Evolutionary conservation across 495 filamentous ascomycete genomes (phyloP), one percentile per base, ranked within the genome.

Genomic region (Oidiodendron maius): DNA sequence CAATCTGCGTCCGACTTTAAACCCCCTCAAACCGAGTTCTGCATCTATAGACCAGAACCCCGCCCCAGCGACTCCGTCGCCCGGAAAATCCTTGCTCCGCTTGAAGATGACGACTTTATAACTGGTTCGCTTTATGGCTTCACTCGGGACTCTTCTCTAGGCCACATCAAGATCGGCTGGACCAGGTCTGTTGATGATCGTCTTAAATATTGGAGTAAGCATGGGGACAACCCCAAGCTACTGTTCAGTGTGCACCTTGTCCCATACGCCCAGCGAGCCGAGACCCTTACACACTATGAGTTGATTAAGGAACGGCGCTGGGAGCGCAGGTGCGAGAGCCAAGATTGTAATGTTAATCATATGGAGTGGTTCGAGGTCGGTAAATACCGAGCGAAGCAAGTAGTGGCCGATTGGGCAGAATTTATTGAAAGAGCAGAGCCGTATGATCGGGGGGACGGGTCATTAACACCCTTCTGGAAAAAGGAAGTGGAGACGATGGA

Each of bases 271-370:
- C 48, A 36, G 13, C 48, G 48, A n/a, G 48, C 26, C 21, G 40
- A 50, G 48, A 50, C 48, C 9, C 48, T 50, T n/a, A 44, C 40
- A 16, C 40, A 50, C 38, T 22, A 50, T 28, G 48, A 50, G 48
- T 40, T 50, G 25, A 44, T 50, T 15, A 50, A 43, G 37, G 48
- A 50, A 44, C 44, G 48, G 48, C 48, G 48, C 40, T 40, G 48
- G n/a, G 48, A 50, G 40, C 39, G 48, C n/a, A 40, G 4, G 39
- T 50, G 48, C 39, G 44, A 37, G 40, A 25, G 16, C 26, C 13
- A 11, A 22, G 4, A 21, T 2, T 50, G 40, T 44, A 3, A 17
- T 3, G 44, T 20, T 22, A 50, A 25, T 36, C 40, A 50, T 44
- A 15, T 43, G 40, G 48, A 44, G 28, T 50, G 40, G 48, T 50